A percentile compares a stretch with the other conserved stretches of the same genome.
Evolutionary conservation across 2,329 filamentous ascomycete species (phyloP).

Genomic region (Phoma sp.): DNA sequence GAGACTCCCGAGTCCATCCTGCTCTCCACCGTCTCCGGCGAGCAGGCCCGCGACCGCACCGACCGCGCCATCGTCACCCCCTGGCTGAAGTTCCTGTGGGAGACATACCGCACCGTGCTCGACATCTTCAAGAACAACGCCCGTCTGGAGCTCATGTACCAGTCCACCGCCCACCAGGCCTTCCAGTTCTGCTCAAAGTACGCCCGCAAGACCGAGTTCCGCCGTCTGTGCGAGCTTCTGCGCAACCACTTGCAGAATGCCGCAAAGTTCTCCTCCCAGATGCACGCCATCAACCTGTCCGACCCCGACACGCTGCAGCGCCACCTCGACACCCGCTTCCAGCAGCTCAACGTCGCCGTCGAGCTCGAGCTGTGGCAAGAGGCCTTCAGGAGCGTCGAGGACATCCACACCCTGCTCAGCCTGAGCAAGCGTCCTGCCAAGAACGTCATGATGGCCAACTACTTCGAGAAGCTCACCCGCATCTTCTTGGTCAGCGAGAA

Average conservation of each 20-base stretch:
- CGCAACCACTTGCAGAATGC: conserved; percentile 99
- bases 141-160: conserved; percentile 95
- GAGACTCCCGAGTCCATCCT: conserved; percentile 99
- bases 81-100: conserved; percentile 99
- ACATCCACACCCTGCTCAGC: conserved; percentile 96
- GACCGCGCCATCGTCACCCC: conserved; percentile 98
- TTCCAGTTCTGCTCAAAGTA: conserved; percentile 99
- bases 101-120: conserved; percentile 97
- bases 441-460: conserved; percentile 99
- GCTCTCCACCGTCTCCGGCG: conserved; percentile 94
- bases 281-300: conserved; percentile 99
- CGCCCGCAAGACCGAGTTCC: conserved; percentile 98
- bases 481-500: conserved; percentile 99
- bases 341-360: conserved; percentile 96
- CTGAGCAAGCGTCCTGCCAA: conserved; percentile 97
- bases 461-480: conserved; percentile 98
- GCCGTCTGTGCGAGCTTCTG: conserved; percentile 94
- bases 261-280: conserved; percentile 98
- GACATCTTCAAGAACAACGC: conserved; percentile 99
- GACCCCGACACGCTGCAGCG: conserved; percentile 97
- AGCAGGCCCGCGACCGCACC: conserved; percentile 96
- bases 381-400: conserved; percentile 98
- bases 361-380: conserved; percentile 99
- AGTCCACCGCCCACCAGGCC: conserved; percentile 95
- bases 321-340: conserved; percentile 96